Evolutionary conservation across 306 rosid genomes (phyloP).

Genomic region (Malus domestica): DNA sequence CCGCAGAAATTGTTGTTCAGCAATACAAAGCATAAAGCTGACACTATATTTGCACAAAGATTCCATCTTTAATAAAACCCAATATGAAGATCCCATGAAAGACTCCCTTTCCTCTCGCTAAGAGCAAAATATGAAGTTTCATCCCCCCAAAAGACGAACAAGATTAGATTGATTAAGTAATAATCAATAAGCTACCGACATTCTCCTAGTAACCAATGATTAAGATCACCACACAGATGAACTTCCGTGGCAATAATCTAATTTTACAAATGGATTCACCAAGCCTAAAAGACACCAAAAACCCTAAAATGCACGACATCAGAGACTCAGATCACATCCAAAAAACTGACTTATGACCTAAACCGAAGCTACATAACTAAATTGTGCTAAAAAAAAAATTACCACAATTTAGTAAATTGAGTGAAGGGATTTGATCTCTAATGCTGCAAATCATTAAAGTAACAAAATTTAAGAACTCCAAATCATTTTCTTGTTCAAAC

Average conservation of each 20-base stretch:
- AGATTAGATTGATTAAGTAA: not conserved
- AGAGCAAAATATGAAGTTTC: not conserved
- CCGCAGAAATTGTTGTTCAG: not conserved
- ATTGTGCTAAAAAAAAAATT: not conserved
- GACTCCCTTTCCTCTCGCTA: not conserved
- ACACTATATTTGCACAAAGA: not conserved
- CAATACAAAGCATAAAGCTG: not conserved
- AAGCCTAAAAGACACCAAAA: not conserved
- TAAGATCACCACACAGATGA: not conserved
- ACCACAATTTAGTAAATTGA: not conserved
- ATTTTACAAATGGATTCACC: not conserved
- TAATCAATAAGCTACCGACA: not conserved
- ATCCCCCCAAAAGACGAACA: not conserved
- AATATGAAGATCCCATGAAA: not conserved
- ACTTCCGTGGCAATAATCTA: not conserved
- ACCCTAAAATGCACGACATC: not conserved
- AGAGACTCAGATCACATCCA: slow-evolving; percentile 10
- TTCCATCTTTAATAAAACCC: not conserved
- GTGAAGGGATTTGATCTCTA: not conserved
- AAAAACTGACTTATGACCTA: not conserved
- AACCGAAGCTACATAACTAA: not conserved
- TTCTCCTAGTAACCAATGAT: not conserved
- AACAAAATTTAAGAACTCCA: slow-evolving; percentile 1
- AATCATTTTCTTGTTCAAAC: not conserved
- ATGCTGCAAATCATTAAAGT: not conserved